A percentile compares a stretch with the other conserved stretches of the same genome.
phyloP scores from a whole-genome alignment of 2,329 filamentous ascomycete genomes.

The Scedosporium aurantiacum region DNA sequence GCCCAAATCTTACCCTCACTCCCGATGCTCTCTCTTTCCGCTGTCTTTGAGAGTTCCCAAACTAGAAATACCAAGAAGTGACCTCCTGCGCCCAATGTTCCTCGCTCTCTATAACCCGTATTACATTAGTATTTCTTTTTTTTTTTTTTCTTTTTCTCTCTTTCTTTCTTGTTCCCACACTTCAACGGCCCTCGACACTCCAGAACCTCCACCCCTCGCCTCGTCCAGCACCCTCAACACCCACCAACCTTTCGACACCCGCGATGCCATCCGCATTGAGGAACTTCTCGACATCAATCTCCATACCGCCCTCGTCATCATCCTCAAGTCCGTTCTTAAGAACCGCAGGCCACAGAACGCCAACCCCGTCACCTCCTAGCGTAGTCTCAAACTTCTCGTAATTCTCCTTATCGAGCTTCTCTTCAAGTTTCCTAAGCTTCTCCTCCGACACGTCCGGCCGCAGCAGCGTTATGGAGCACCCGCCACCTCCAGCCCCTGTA shows the following conservation, averaged over 20 bases:
- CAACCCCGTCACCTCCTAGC: constrained; percentile 84
- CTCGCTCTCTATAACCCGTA: background rate
- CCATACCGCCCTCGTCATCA: constrained; percentile 70
- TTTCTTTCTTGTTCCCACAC: background rate
- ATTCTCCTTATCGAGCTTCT: constrained; percentile 55
- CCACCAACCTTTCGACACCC: constrained; percentile 78
- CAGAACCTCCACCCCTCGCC: constrained; percentile 84
- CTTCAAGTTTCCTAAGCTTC: constrained; percentile 52
- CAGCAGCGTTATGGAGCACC: constrained; percentile 86
- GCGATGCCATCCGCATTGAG: constrained; percentile 73
- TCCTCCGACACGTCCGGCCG: constrained; percentile 50
- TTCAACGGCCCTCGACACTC: constrained; percentile 43
- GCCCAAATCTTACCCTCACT: no score
- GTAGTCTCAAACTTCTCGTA: constrained; percentile 83
- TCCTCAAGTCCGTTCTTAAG: constrained; percentile 74
- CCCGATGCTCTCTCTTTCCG: background rate
- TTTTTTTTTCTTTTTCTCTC: background rate
- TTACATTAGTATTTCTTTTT: background rate
- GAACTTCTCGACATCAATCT: constrained; percentile 80
- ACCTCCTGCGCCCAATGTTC: background rate
- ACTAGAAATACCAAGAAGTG: background rate
- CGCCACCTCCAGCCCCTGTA: constrained; percentile 88
- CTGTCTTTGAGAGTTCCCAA: background rate
- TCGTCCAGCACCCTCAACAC: constrained; percentile 57
- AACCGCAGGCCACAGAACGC: constrained; percentile 86